Conservation (phyloP, 1,284 basidiomycete species). For the Leccinum pachyderme region DNA sequence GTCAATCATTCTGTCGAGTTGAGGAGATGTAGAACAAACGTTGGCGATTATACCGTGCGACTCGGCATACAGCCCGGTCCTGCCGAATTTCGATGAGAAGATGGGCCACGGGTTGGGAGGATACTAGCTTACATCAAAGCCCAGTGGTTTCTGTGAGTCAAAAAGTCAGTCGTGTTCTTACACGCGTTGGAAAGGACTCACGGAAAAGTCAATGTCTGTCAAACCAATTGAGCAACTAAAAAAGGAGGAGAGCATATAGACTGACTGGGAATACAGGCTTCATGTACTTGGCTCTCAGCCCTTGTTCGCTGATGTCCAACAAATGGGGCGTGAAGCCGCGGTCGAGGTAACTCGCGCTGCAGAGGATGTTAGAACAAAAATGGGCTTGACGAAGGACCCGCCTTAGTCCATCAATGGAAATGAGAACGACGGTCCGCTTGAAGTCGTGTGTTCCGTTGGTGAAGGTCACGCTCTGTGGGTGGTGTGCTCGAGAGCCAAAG, state of each 20-base stretch:
- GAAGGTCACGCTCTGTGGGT: slow-evolving; percentile 10
- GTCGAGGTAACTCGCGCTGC: slow-evolving; percentile 81
- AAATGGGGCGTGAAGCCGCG: slow-evolving; percentile 80
- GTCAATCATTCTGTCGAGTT: not conserved
- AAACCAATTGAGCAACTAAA: slow-evolving; percentile 3
- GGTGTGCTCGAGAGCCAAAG: slow-evolving; percentile 4
- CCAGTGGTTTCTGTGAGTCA: slow-evolving; percentile 74
- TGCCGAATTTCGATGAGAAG: slow-evolving; percentile 29
- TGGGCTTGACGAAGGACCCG: slow-evolving; percentile 31
- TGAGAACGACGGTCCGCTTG: slow-evolving; percentile 76
- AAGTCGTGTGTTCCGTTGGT: slow-evolving; percentile 79
- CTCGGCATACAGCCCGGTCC: slow-evolving; percentile 86
- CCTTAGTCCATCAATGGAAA: slow-evolving; percentile 87
- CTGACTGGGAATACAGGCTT: slow-evolving; percentile 82
- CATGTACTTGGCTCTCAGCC: slow-evolving; percentile 83
- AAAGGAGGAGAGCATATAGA: slow-evolving; percentile 6
- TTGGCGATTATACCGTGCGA: slow-evolving; percentile 91
- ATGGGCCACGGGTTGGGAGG: not conserved
- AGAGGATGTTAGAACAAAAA: slow-evolving; percentile 6
- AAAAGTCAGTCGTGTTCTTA: not conserved
- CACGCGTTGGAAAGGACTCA: slow-evolving; percentile 39
- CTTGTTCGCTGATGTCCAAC: slow-evolving; percentile 72
- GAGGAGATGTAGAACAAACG: slow-evolving; percentile 40
- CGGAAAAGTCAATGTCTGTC: slow-evolving; percentile 86
- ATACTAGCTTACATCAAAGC: slow-evolving; percentile 57